phyloP scores from a whole-genome alignment of 805 yeast genomes.

The Candida chilensis region DNA sequence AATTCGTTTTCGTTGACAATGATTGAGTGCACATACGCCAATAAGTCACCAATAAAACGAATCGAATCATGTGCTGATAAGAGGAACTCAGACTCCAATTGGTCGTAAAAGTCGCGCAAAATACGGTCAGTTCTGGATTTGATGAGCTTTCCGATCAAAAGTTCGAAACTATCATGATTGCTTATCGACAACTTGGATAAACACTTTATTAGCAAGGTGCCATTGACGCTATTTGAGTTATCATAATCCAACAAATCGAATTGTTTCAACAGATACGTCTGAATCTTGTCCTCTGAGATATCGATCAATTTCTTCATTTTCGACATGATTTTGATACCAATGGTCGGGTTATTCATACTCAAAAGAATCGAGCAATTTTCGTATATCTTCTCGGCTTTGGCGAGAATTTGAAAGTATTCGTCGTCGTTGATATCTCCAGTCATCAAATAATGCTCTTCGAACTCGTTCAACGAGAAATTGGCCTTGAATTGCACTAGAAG shows the following conservation, averaged over 20 bases:
- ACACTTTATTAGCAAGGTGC: no score
- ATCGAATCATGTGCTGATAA: slow-evolving; percentile 72
- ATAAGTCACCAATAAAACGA: slow-evolving; percentile 75
- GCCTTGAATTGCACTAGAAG: slow-evolving; percentile 45
- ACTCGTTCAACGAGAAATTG: slow-evolving; percentile 59
- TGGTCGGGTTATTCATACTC: slow-evolving; percentile 54
- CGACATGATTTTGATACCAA: slow-evolving; percentile 59
- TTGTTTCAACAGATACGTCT: no score
- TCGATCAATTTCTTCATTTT: slow-evolving; percentile 44
- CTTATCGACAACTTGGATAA: no score
- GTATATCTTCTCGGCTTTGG: slow-evolving; percentile 56
- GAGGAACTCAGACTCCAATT: no score
- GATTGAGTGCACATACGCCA: slow-evolving; percentile 81
- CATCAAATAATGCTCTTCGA: slow-evolving; percentile 55
- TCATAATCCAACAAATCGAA: no score
- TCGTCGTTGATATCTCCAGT: slow-evolving; percentile 31
- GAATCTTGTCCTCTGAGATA: slow-evolving; percentile 45
- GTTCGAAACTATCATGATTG: no score
- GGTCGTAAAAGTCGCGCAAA: no score
- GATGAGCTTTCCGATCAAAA: no score
- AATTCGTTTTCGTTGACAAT: slow-evolving; percentile 84
- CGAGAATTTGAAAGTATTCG: slow-evolving; percentile 52
- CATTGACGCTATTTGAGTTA: no score
- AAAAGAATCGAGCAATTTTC: slow-evolving; percentile 62
- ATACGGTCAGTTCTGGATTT: no score